Conservation (phyloP, 2,329 filamentous ascomycete genomes). For the Hansfordia pulvinata region DNA sequence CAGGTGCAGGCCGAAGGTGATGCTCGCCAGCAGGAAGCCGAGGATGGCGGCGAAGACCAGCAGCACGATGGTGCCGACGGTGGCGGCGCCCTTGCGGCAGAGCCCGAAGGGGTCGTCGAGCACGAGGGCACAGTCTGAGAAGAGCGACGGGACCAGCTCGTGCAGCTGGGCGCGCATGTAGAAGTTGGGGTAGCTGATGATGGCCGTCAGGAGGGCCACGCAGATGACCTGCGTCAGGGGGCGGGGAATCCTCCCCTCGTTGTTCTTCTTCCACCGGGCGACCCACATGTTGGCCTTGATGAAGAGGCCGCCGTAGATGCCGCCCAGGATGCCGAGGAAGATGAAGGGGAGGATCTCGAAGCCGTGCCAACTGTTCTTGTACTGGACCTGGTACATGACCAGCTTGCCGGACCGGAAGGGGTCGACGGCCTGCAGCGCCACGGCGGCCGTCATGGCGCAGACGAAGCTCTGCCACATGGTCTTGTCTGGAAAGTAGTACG, state of each 20-base stretch:
- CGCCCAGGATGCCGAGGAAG: slow-evolving; percentile 75
- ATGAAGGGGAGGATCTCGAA: slow-evolving; percentile 88
- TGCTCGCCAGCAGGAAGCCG: slow-evolving; percentile 70
- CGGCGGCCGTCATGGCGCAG: slow-evolving; percentile 96
- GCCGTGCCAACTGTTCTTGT: slow-evolving; percentile 81
- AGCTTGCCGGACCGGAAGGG: slow-evolving; percentile 93
- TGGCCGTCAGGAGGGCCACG: slow-evolving; percentile 69
- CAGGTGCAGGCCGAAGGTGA: slow-evolving; percentile 90
- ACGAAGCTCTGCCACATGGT: slow-evolving; percentile 99
- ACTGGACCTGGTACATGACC: slow-evolving; percentile 90
- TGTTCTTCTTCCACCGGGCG: slow-evolving; percentile 63
- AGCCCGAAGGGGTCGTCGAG: slow-evolving; percentile 80
- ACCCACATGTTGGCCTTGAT: slow-evolving; percentile 89
- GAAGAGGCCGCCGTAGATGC: slow-evolving; percentile 88
- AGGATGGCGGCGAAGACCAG: slow-evolving; percentile 71
- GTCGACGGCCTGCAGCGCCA: slow-evolving; percentile 83
- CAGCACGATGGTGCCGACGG: slow-evolving; percentile 68
- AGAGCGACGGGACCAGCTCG: slow-evolving; percentile 82
- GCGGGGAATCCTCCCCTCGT: slow-evolving; percentile 46
- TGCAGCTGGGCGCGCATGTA: slow-evolving; percentile 92
- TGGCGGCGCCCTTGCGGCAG: slow-evolving; percentile 75
- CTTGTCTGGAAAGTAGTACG: slow-evolving; percentile 96
- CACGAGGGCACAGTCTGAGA: slow-evolving; percentile 75
- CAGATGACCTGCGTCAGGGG: slow-evolving; percentile 69
- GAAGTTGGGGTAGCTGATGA: slow-evolving; percentile 90